phyloP scores from a whole-genome alignment of 202 grass and related monocot genomes.

The Schoenoplectus tabernaemontani region DNA sequence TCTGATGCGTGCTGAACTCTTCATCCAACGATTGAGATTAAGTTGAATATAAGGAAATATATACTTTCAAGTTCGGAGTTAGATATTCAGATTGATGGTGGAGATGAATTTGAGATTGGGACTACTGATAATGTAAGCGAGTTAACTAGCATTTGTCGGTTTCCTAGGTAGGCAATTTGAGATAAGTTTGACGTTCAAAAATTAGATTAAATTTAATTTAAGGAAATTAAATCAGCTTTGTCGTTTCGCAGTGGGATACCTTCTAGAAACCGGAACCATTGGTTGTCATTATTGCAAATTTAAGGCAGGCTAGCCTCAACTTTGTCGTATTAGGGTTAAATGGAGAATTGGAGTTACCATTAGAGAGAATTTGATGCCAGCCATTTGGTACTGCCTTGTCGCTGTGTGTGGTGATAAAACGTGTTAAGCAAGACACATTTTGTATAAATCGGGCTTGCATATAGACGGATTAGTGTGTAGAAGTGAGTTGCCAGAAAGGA shows the following conservation, averaged over 20 bases:
- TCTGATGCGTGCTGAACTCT: not conserved
- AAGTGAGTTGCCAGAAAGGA: conserved; percentile 9
- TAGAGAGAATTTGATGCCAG: not conserved
- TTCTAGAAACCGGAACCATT: not conserved
- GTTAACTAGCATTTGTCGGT: not conserved
- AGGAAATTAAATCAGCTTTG: conserved; percentile 7
- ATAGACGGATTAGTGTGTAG: not conserved
- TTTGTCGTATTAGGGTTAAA: conserved; percentile 10
- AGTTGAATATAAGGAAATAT: conserved; percentile 1
- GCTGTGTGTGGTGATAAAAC: not conserved
- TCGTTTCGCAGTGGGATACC: not conserved
- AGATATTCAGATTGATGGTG: not conserved
- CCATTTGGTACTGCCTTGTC: not conserved
- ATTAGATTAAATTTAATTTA: not conserved
- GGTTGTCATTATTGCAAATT: conserved; percentile 13
- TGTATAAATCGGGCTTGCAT: not conserved
- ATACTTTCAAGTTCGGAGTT: not conserved
- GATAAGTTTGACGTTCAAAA: not conserved
- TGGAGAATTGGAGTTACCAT: not conserved
- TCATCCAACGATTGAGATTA: not conserved
- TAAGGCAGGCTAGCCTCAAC: not conserved
- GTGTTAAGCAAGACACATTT: conserved; percentile 11
- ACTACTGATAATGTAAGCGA: conserved; percentile 1
- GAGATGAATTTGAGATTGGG: not conserved
- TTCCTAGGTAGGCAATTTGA: conserved; percentile 1